A percentile compares a stretch with the other conserved stretches of the same genome.
Evolutionary conservation across 225 moss, liverwort and hornwort species (phyloP).

Genomic region (Physcomitrium patens): DNA sequence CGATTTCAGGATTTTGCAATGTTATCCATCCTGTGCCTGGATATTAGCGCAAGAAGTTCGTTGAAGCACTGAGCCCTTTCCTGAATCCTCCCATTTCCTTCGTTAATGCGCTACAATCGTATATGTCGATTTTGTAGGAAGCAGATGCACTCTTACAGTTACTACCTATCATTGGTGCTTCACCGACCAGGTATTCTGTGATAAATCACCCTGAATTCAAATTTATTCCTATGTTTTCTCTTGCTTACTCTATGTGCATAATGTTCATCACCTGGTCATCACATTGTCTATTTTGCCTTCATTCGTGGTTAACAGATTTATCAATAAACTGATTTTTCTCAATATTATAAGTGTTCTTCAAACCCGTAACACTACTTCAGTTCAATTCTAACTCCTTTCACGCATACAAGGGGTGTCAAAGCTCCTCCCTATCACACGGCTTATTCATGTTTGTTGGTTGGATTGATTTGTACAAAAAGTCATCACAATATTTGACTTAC

Average conservation of each 20-base stretch:
- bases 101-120: conserved; percentile 13
- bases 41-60: conserved; percentile 11
- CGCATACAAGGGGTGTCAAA: not conserved
- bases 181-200: conserved; percentile 69
- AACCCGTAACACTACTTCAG: not conserved
- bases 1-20: conserved; percentile 4
- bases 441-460: not conserved
- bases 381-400: not conserved
- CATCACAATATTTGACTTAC: not conserved
- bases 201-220: conserved; percentile 7
- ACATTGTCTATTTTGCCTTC: not conserved
- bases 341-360: not conserved
- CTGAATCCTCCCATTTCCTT: conserved; percentile 1
- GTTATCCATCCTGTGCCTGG: not conserved
- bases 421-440: not conserved
- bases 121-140: conserved; percentile 55
- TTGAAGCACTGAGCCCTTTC: not conserved
- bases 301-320: not conserved
- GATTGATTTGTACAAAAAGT: conserved; percentile 2
- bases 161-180: conserved; percentile 86
- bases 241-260: conserved; percentile 1
- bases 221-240: not conserved
- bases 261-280: conserved; percentile 1
- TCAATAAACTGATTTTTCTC: not conserved
- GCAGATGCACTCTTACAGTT: conserved; percentile 90